phyloP scores from a whole-genome alignment of 768 basidiomycete genomes.

The Porpolomopsis calyptriformis region DNA sequence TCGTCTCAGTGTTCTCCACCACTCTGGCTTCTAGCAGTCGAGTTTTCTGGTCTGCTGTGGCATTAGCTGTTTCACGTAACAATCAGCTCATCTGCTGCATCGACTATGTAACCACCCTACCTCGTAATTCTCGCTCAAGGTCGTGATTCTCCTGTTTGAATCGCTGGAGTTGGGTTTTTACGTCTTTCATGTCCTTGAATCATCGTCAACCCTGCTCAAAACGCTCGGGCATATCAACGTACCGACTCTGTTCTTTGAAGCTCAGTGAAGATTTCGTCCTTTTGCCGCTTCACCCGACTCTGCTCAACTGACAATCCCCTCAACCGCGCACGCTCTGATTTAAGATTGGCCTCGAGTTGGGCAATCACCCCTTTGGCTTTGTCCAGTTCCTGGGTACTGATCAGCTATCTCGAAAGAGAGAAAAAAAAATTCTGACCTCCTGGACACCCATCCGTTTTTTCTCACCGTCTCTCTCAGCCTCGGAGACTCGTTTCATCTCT shows the following conservation, averaged over 20 bases:
- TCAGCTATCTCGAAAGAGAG: background rate
- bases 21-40: conserved; percentile 58
- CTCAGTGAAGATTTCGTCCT: conserved; percentile 50
- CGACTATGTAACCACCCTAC: conserved; percentile 26
- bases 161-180: conserved; percentile 55
- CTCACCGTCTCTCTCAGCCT: too few relatives aligned
- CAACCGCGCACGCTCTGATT: conserved; percentile 56
- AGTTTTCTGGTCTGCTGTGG: conserved; percentile 62
- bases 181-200: conserved; percentile 66
- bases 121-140: conserved; percentile 63
- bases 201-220: conserved; percentile 7
- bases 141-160: conserved; percentile 66
- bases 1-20: conserved; percentile 55
- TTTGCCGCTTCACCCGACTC: conserved; percentile 50
- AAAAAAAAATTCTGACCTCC: conserved; percentile 20
- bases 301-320: conserved; percentile 57
- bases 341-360: conserved; percentile 64
- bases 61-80: conserved; percentile 38
- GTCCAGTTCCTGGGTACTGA: conserved; percentile 52
- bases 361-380: conserved; percentile 52
- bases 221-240: conserved; percentile 14
- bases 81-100: conserved; percentile 2
- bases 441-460: conserved; percentile 39
- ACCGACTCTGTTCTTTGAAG: conserved; percentile 65
- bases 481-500: conserved; percentile 40